These are phyloP conservation scores for Phialocephala sp. DNA, from an alignment of 2,329 filamentous ascomycete genomes.

Conservation along the genomic window DNA sequence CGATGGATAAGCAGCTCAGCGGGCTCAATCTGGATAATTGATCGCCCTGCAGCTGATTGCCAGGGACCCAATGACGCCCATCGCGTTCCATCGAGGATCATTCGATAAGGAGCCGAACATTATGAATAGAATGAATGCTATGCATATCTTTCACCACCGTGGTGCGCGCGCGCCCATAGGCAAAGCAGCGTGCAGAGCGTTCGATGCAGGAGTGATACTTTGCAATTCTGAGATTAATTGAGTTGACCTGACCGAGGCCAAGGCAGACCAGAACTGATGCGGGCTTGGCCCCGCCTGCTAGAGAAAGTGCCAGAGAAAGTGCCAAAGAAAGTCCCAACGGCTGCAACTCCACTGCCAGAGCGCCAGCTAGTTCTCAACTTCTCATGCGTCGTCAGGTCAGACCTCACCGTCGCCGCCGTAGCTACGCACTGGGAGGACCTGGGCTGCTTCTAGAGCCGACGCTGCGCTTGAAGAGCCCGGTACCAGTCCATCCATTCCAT, in stretches of 20 bases:
- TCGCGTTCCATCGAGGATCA: conserved; percentile 19
- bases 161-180: neutral
- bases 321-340: conserved; percentile 9
- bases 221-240: neutral
- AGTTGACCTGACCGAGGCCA: neutral
- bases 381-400: neutral
- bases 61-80: conserved; percentile 24
- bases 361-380: too few species aligned
- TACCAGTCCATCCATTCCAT: neutral
- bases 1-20: conserved; percentile 26
- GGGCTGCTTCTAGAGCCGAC: neutral
- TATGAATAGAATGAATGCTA: conserved; percentile 6
- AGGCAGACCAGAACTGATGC: neutral
- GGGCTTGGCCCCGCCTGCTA: neutral
- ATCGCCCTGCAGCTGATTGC: conserved; percentile 25
- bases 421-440: neutral
- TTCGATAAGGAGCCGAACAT: conserved; percentile 14
- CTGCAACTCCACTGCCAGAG: neutral
- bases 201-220: conserved; percentile 3
- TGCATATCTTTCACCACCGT: neutral
- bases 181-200: neutral
- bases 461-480: neutral
- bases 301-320: too few species aligned
- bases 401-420: conserved; percentile 1
- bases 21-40: conserved; percentile 34